A percentile compares a stretch with the other conserved stretches of the same genome.
These are phyloP conservation scores for Penicillium sp. DNA, from an alignment of 2,329 filamentous ascomycete species.

Conservation along the genomic window DNA sequence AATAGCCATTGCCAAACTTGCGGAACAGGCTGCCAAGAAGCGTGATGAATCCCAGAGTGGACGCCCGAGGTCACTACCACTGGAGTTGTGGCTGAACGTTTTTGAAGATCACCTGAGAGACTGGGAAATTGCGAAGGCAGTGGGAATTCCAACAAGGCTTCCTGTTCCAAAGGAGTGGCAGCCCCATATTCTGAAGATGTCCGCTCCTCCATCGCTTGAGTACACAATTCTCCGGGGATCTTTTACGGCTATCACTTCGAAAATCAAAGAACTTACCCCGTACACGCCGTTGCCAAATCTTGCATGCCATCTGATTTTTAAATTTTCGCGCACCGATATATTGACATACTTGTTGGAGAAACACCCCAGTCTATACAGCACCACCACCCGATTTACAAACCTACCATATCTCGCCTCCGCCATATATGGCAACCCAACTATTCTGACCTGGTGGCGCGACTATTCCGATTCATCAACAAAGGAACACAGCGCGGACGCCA, in stretches of 20 bases:
- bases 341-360: conserved; percentile 67
- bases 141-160: conserved; percentile 76
- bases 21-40: conserved; percentile 38
- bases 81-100: conserved; percentile 86
- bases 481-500: conserved; percentile 78
- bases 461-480: conserved; percentile 79
- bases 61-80: conserved; percentile 54
- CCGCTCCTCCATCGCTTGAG: conserved; percentile 71
- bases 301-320: conserved; percentile 83
- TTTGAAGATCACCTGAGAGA: conserved; percentile 73
- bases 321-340: conserved; percentile 78
- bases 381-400: conserved; percentile 75
- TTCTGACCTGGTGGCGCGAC: conserved; percentile 87
- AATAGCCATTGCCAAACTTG: conserved; percentile 2
- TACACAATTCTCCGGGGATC: conserved; percentile 75
- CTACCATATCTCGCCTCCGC: conserved; percentile 84
- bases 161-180: conserved; percentile 71
- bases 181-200: conserved; percentile 58
- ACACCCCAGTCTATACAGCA: conserved; percentile 73
- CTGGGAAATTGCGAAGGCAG: conserved; percentile 81
- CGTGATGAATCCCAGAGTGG: conserved; percentile 24
- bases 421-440: conserved; percentile 77
- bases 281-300: conserved; percentile 72
- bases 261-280: conserved; percentile 65
- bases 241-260: conserved; percentile 66